phyloP scores from a whole-genome alignment of 768 basidiomycete genomes.

The Mycena albidolilacea region DNA sequence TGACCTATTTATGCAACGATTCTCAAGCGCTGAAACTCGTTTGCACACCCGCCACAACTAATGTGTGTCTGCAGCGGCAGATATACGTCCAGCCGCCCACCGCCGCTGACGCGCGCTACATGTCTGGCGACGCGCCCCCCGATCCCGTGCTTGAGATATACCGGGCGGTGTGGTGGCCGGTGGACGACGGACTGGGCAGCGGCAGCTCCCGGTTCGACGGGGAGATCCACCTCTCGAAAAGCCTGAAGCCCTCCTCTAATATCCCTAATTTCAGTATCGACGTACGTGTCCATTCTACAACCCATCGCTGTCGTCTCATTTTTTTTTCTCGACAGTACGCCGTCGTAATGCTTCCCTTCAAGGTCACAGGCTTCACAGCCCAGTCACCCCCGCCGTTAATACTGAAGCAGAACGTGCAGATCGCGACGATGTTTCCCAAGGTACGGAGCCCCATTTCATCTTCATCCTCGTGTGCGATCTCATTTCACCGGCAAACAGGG shows the following conservation, averaged over 20 bases:
- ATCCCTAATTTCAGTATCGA: conserved; percentile 35
- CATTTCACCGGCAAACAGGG: conserved; percentile 8
- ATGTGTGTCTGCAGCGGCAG: conserved; percentile 35
- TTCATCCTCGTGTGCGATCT: neutral
- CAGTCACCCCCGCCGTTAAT: conserved; percentile 6
- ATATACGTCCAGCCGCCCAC: conserved; percentile 12
- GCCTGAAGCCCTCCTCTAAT: conserved; percentile 35
- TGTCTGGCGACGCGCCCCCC: neutral
- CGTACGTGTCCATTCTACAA: neutral
- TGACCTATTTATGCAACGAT: conserved; percentile 33
- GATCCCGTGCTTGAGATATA: conserved; percentile 33
- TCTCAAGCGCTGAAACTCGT: conserved; percentile 36
- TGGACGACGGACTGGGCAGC: conserved; percentile 21
- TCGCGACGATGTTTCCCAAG: conserved; percentile 38
- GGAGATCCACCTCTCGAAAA: conserved; percentile 40
- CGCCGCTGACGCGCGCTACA: conserved; percentile 16
- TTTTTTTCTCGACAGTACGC: conserved; percentile 22
- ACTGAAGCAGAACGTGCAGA: conserved; percentile 36
- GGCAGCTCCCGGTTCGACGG: conserved; percentile 36
- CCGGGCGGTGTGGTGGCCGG: conserved; percentile 39
- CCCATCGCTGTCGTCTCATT: neutral
- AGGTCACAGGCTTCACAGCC: conserved; percentile 33
- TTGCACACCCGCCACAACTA: conserved; percentile 33
- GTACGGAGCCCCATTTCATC: neutral
- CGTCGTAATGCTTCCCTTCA: conserved; percentile 36